A percentile compares a stretch with the other conserved stretches of the same genome.
These are phyloP conservation scores for Aspergillus sp. DNA, from an alignment of 2,329 filamentous ascomycete genomes.

Conservation along the genomic window DNA sequence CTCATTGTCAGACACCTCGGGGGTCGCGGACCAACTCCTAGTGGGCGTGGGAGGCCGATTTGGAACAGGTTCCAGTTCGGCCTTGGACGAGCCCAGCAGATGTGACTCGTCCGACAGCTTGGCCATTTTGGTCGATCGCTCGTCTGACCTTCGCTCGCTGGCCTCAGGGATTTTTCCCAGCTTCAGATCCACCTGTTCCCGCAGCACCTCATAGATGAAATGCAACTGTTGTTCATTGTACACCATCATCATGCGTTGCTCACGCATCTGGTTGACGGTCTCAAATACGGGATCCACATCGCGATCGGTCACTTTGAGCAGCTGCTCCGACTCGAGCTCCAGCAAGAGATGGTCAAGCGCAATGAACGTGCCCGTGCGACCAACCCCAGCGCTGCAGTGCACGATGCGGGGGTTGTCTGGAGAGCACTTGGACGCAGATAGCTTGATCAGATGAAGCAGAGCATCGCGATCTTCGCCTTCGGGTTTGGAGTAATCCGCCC, in stretches of 20 bases:
- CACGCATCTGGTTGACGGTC: slow-evolving; percentile 75
- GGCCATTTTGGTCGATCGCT: slow-evolving; percentile 36
- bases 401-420: slow-evolving; percentile 72
- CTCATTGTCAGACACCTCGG: slow-evolving; percentile 31
- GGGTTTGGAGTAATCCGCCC: slow-evolving; percentile 89
- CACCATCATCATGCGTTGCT: slow-evolving; percentile 94
- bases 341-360: slow-evolving; percentile 87
- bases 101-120: slow-evolving; percentile 30
- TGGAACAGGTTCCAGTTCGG: slow-evolving; percentile 33
- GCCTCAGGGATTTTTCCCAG: slow-evolving; percentile 28
- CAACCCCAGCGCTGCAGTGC: slow-evolving; percentile 89
- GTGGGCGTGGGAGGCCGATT: slow-evolving; percentile 24
- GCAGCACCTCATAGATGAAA: slow-evolving; percentile 85
- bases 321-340: slow-evolving; percentile 72
- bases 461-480: slow-evolving; percentile 52
- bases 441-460: slow-evolving; percentile 51
- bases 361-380: slow-evolving; percentile 92
- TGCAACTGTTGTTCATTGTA: slow-evolving; percentile 80
- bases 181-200: slow-evolving; percentile 50
- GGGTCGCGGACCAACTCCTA: slow-evolving; percentile 28
- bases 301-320: slow-evolving; percentile 51
- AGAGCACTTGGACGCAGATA: slow-evolving; percentile 45
- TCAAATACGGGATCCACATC: slow-evolving; percentile 69
- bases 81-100: slow-evolving; percentile 32
- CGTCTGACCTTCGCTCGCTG: slow-evolving; percentile 21